phyloP scores from a whole-genome alignment of 768 basidiomycete genomes.

The Phlegmacium glaucopus region DNA sequence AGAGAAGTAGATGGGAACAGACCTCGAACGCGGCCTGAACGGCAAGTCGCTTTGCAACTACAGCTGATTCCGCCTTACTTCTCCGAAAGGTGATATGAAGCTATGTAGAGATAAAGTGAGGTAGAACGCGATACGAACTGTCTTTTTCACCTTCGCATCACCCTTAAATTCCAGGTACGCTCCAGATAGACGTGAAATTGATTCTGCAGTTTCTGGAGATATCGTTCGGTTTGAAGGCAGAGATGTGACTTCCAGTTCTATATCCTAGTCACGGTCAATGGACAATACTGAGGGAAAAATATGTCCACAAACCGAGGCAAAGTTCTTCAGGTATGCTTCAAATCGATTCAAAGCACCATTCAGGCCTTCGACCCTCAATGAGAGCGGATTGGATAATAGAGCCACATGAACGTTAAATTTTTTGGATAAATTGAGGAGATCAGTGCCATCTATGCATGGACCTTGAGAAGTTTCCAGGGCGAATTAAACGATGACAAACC shows the following conservation, averaged over 20 bases:
- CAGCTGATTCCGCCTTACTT: conserved; percentile 32
- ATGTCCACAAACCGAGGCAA: conserved; percentile 43
- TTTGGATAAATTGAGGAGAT: conserved; percentile 57
- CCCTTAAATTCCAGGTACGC: conserved; percentile 58
- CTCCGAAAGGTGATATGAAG: conserved; percentile 51
- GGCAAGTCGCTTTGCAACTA: conserved; percentile 48
- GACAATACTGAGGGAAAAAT: background rate
- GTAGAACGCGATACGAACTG: background rate
- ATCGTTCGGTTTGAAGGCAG: conserved; percentile 46
- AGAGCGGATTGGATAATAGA: conserved; percentile 51
- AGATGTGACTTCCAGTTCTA: conserved; percentile 32
- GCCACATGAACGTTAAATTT: conserved; percentile 62
- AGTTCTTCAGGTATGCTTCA: conserved; percentile 37
- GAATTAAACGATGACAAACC: conserved; percentile 34
- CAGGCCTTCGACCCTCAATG: conserved; percentile 57
- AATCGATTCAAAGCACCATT: conserved; percentile 49
- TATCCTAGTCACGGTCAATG: conserved; percentile 28
- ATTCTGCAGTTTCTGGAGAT: conserved; percentile 45
- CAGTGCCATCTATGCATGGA: conserved; percentile 50
- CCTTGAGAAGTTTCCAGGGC: background rate
- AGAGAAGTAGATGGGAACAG: conserved; percentile 9
- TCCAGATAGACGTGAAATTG: conserved; percentile 65
- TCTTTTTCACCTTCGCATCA: conserved; percentile 39
- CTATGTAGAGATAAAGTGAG: conserved; percentile 28
- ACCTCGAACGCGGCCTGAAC: conserved; percentile 55